Percentiles rank a stretch among this genome's conserved stretches.
Evolutionary conservation across 2,329 filamentous ascomycete species (phyloP).

Genomic region (Talaromyces sp.): DNA sequence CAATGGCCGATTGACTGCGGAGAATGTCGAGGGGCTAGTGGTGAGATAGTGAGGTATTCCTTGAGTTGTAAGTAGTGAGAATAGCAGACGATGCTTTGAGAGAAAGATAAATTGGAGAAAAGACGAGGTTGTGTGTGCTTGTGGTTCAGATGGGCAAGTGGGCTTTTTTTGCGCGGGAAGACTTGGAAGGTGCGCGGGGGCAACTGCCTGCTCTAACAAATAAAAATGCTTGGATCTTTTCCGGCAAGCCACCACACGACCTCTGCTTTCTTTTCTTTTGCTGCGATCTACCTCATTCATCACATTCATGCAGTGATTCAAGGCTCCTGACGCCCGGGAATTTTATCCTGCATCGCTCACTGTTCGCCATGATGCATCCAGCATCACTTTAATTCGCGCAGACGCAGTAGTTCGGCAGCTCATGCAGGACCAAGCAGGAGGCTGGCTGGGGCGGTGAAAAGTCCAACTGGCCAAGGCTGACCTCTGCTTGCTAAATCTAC

Average conservation of each 20-base stretch:
- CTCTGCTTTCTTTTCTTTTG: background rate
- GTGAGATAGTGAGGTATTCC: too few species aligned
- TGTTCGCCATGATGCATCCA: background rate
- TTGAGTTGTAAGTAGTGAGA: too few species aligned
- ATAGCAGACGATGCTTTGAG: too few species aligned
- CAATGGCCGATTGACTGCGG: slow-evolving; percentile 10
- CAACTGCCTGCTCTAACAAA: background rate
- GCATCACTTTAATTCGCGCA: slow-evolving; percentile 1
- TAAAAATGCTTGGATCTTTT: slow-evolving; percentile 2
- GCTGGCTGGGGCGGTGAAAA: slow-evolving; percentile 2
- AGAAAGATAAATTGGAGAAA: background rate
- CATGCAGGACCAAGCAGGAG: background rate
- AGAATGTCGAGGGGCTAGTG: background rate
- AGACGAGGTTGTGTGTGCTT: background rate
- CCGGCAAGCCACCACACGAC: slow-evolving; percentile 9
- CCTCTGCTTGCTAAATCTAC: background rate
- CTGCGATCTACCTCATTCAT: background rate
- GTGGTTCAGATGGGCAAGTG: slow-evolving; percentile 2
- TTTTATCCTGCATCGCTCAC: background rate
- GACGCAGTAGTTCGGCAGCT: background rate
- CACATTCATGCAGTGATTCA: background rate
- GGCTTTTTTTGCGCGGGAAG: slow-evolving; percentile 8
- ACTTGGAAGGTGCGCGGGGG: background rate
- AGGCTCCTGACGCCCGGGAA: background rate
- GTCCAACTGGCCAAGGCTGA: background rate